phyloP scores from a whole-genome alignment of 768 basidiomycete genomes.

The Xerocomellus amylosporus region DNA sequence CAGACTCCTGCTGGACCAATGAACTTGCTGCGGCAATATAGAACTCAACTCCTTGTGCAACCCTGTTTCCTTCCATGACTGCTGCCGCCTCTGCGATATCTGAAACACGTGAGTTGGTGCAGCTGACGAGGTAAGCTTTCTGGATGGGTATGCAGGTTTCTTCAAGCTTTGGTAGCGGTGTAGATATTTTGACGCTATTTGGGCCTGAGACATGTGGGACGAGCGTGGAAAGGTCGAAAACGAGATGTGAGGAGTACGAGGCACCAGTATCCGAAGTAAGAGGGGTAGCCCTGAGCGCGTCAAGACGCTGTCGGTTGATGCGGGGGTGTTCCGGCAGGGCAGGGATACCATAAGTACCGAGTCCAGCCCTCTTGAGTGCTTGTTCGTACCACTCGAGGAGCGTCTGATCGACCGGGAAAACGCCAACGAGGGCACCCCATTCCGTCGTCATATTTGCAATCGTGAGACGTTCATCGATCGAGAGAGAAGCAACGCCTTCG shows the following conservation, averaged over 20 bases:
- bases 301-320: conserved; percentile 71
- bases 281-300: conserved; percentile 53
- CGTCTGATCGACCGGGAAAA: conserved; percentile 88
- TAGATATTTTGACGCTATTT: conserved; percentile 97
- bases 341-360: conserved; percentile 50
- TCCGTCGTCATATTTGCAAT: conserved; percentile 99
- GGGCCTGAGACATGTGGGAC: conserved; percentile 96
- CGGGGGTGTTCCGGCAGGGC: conserved; percentile 81
- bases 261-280: conserved; percentile 73
- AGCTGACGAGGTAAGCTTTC: conserved; percentile 97
- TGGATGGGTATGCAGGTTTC: conserved; percentile 75
- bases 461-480: conserved; percentile 90
- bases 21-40: conserved; percentile 97
- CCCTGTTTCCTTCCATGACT: conserved; percentile 77
- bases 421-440: conserved; percentile 96
- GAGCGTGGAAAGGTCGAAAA: conserved; percentile 89
- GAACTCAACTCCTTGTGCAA: conserved; percentile 91
- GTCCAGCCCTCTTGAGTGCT: conserved; percentile 67
- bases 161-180: conserved; percentile 82
- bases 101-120: conserved; percentile 95
- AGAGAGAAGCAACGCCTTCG: conserved; percentile 72
- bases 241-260: conserved; percentile 80
- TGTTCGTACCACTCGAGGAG: conserved; percentile 85
- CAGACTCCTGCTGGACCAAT: conserved; percentile 86
- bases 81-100: conserved; percentile 90